Evolutionary conservation across 2,329 filamentous ascomycete genomes (phyloP).

Genomic region (Ophiognomonia clavigignenti-juglandacearum): DNA sequence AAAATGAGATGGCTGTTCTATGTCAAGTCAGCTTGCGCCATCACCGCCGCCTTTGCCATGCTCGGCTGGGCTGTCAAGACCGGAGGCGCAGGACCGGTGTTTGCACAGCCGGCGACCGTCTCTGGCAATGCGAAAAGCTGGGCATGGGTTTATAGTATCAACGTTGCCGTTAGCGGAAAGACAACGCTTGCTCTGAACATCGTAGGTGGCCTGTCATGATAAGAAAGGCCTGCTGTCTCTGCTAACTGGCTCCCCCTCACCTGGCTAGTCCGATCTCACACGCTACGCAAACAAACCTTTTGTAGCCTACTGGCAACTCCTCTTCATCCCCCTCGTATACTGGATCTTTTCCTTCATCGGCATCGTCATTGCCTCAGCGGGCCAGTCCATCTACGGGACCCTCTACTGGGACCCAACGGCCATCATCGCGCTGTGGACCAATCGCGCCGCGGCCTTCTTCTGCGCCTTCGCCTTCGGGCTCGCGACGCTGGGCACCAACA

Average conservation of each 20-base stretch:
- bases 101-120: constrained; percentile 19
- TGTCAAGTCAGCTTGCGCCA: constrained; percentile 35
- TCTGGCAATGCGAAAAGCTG: constrained; percentile 38
- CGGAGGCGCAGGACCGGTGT: constrained; percentile 18
- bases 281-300: constrained; percentile 16
- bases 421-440: constrained; percentile 37
- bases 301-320: constrained; percentile 33
- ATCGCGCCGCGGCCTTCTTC: constrained; percentile 26
- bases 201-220: not conserved
- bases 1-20: constrained; percentile 38
- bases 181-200: constrained; percentile 46
- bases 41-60: constrained; percentile 14
- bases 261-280: constrained; percentile 32
- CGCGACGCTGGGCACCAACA: constrained; percentile 24
- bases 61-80: constrained; percentile 13
- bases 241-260: not conserved
- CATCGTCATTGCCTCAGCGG: constrained; percentile 42
- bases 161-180: constrained; percentile 44
- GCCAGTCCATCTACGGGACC: constrained; percentile 37
- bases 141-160: constrained; percentile 37
- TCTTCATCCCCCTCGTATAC: constrained; percentile 42
- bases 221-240: too few species aligned
- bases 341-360: constrained; percentile 41
- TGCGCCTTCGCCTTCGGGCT: constrained; percentile 33
- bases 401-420: constrained; percentile 45